Conservation (phyloP, 306 rosid species). For the Trifolium dubium region DNA sequence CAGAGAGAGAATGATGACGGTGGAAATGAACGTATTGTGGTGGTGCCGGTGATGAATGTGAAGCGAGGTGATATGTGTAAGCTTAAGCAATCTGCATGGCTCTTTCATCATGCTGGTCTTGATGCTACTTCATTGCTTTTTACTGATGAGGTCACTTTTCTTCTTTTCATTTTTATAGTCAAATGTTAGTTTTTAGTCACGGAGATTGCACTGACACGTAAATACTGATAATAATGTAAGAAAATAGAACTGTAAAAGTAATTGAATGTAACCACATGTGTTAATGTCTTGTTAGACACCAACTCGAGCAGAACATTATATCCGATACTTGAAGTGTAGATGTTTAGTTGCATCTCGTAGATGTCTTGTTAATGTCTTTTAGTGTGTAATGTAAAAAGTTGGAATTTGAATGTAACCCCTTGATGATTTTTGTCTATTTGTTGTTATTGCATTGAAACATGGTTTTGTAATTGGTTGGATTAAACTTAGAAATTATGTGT, state of each 20-base stretch:
- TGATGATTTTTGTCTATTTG: background rate
- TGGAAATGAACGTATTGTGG: constrained; percentile 48
- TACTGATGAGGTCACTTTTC: constrained; percentile 65
- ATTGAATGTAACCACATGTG: background rate
- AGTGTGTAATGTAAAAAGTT: background rate
- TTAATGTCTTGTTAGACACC: background rate
- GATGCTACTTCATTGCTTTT: constrained; percentile 71
- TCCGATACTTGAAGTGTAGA: background rate
- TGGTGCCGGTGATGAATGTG: constrained; percentile 79
- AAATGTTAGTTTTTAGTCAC: background rate
- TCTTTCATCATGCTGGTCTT: constrained; percentile 75
- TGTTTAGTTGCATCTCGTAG: too few species aligned
- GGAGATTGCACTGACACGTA: background rate
- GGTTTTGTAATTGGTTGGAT: background rate
- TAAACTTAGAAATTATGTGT: background rate
- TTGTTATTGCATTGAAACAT: background rate
- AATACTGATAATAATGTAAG: background rate
- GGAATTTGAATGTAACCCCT: background rate
- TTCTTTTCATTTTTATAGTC: background rate
- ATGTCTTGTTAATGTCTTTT: too few species aligned
- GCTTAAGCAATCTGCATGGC: constrained; percentile 82
- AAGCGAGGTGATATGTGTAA: constrained; percentile 75
- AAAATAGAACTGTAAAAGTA: background rate
- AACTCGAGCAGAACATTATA: too few species aligned
- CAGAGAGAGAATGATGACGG: constrained; percentile 45